Conservation (phyloP, 768 basidiomycete genomes). For the Pisolithus albus region DNA sequence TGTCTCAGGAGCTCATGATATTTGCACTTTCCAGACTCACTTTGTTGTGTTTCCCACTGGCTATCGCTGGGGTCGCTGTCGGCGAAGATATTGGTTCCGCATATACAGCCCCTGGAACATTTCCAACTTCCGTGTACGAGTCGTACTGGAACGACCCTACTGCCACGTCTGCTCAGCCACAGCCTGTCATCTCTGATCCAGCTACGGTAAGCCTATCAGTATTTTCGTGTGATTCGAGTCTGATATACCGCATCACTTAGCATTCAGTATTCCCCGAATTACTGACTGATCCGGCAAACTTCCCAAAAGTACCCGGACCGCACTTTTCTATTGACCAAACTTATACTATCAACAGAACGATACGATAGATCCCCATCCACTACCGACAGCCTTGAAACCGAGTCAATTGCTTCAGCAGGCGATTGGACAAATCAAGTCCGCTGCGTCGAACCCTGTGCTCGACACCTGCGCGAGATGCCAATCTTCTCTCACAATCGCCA, state of each 20-base stretch:
- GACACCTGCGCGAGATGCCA: slow-evolving; percentile 36
- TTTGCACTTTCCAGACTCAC: slow-evolving; percentile 5
- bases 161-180: slow-evolving; percentile 59
- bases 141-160: slow-evolving; percentile 67
- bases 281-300: slow-evolving; percentile 55
- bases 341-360: slow-evolving; percentile 28
- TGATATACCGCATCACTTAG: slow-evolving; percentile 24
- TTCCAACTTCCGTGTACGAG: slow-evolving; percentile 54
- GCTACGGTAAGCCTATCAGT: slow-evolving; percentile 40
- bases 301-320: slow-evolving; percentile 35
- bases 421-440: slow-evolving; percentile 32
- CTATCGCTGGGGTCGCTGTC: slow-evolving; percentile 1
- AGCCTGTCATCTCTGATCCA: slow-evolving; percentile 65
- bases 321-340: background rate
- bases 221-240: too few species aligned
- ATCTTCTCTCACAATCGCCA: slow-evolving; percentile 33
- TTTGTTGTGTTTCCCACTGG: slow-evolving; percentile 8
- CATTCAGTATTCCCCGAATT: slow-evolving; percentile 48
- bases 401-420: slow-evolving; percentile 34
- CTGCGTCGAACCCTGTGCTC: slow-evolving; percentile 32
- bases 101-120: slow-evolving; percentile 54
- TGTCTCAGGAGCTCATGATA: slow-evolving; percentile 6
- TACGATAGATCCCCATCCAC: slow-evolving; percentile 37
- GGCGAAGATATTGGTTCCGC: slow-evolving; percentile 24
- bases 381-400: slow-evolving; percentile 32